Base-by-base conservation (phyloP, 116 monocot genomes). In the Papilionanthe hybrid region DNA sequence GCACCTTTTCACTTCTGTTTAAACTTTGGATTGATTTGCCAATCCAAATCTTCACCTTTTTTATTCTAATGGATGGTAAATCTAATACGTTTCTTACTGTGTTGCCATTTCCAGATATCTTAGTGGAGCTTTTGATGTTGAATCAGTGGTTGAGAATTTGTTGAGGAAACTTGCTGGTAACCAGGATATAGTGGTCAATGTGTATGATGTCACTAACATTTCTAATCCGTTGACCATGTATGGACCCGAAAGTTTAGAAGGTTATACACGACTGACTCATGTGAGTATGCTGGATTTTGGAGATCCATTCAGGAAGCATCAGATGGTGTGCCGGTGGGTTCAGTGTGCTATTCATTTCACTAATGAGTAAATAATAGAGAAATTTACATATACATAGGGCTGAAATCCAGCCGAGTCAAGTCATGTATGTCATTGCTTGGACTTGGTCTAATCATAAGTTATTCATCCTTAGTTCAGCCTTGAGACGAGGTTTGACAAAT, bases 111-210 rank as follows among this genome's bases (percentile, higher is more conserved):
- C 67, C 84, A 98, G 98, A 50, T 98, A 94, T 72, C 89, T 94
- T 74, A 94, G 98, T 73, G 98, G 98, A 63, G 94, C 95, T 79
- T 98, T 98, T 87, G 98, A 94, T 83, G 94, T 98, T 30, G 94
- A 98, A 77, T 94, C 93, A 49, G 89, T 98, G 20, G 93, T 98
- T 20, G 94, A 98, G 79, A 94, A 94, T 87, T 84, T 98, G 81
- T 79, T 98, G 81, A 91, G 88, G 79, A 93, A 94, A 78, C 94
- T 98, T 80, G 98, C 94, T 77, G 93, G 89, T 25, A 92, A 88
- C 84, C 89, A 91, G 73, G 98, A 94, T 77, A 93, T 98, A 55
- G 55, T 89, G 81, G 98, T 98, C 41, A 94, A 98, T 81, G 94
- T 98, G n/a, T 93, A 93, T 79, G 98, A 98, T 78, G 84, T 98